Conservation (phyloP, 1,284 basidiomycete species). For the Fomes fomentarius region DNA sequence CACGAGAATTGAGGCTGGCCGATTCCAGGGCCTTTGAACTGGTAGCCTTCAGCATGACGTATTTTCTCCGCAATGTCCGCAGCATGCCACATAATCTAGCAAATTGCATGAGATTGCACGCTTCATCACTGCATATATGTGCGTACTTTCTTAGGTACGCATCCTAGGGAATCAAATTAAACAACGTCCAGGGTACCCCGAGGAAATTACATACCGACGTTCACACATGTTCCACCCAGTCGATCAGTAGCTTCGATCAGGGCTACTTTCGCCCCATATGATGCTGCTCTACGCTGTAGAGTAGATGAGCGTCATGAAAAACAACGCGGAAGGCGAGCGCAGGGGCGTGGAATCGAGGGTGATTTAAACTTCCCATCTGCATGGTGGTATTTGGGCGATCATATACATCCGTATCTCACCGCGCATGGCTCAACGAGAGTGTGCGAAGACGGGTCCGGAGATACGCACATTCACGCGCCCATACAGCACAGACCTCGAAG, state of each 20-base stretch:
- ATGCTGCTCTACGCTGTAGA: slow-evolving; percentile 81
- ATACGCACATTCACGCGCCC: too few species aligned
- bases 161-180: slow-evolving; percentile 50
- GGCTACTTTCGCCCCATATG: slow-evolving; percentile 93
- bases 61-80: slow-evolving; percentile 91
- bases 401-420: too few species aligned
- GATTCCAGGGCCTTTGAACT: slow-evolving; percentile 59
- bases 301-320: neutral
- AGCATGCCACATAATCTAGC: slow-evolving; percentile 98
- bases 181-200: neutral
- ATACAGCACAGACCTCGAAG: neutral
- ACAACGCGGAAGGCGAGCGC: too few species aligned
- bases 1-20: slow-evolving; percentile 80
- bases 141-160: slow-evolving; percentile 84
- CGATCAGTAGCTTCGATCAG: slow-evolving; percentile 80
- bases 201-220: slow-evolving; percentile 69
- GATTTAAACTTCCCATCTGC: too few species aligned
- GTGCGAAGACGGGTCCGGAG: too few species aligned
- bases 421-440: too few species aligned
- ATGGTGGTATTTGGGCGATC: too few species aligned
- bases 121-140: neutral
- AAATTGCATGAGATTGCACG: neutral
- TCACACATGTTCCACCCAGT: slow-evolving; percentile 97
- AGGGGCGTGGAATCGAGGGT: too few species aligned
- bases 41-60: slow-evolving; percentile 76